These are phyloP conservation scores for Aureobasidium sp. DNA, from an alignment of 2,329 filamentous ascomycete genomes.

Conservation along the genomic window DNA sequence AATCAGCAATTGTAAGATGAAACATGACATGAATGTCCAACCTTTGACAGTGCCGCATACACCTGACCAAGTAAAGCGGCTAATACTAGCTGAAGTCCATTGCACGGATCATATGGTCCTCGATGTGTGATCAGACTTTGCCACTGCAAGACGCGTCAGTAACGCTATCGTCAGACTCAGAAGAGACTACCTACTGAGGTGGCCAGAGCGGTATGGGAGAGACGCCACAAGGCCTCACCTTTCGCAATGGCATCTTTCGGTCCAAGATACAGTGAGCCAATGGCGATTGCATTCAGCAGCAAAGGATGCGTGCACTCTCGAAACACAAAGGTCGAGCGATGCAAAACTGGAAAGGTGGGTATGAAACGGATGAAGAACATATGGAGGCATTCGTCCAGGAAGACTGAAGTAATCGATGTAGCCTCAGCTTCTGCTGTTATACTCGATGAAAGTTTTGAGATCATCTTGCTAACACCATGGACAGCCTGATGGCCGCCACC, in stretches of 20 bases:
- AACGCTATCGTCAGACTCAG: background rate
- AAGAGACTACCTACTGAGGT: constrained; percentile 28
- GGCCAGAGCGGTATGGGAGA: constrained; percentile 40
- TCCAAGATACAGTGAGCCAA: constrained; percentile 41
- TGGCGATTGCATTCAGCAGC: constrained; percentile 40
- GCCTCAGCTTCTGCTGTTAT: constrained; percentile 40
- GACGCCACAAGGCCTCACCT: constrained; percentile 40
- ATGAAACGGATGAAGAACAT: constrained; percentile 44
- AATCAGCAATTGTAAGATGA: background rate
- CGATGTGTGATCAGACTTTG: constrained; percentile 38
- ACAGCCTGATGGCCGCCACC: constrained; percentile 40
- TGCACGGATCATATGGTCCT: constrained; percentile 38
- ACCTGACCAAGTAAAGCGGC: constrained; percentile 39
- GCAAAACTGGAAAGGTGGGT: constrained; percentile 41
- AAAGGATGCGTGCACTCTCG: constrained; percentile 39
- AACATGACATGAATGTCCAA: background rate
- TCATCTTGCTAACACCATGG: constrained; percentile 41
- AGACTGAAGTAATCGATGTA: constrained; percentile 39
- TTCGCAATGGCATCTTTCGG: constrained; percentile 39
- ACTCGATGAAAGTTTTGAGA: constrained; percentile 38
- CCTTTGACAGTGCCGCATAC: constrained; percentile 36
- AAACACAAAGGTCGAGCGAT: constrained; percentile 40
- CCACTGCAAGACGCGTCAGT: constrained; percentile 25
- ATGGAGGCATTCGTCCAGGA: constrained; percentile 41
- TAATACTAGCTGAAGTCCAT: constrained; percentile 39